Conservation (phyloP, 495 filamentous ascomycete genomes). For the Penicillium turbatum region DNA sequence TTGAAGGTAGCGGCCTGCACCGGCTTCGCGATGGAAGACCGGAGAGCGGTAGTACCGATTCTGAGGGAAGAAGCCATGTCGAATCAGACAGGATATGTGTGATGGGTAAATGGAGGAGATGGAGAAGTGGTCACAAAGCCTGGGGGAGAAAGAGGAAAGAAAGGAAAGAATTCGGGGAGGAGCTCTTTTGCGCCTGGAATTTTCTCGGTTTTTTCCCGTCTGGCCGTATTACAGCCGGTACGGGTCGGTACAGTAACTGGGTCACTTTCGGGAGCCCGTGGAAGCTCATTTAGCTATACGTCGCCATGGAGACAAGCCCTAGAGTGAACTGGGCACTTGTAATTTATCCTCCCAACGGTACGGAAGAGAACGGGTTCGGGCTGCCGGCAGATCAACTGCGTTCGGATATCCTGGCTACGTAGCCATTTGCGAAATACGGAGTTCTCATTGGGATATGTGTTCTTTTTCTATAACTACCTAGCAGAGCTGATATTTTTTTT, state of each 20-base stretch:
- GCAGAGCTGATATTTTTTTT: too few relatives aligned
- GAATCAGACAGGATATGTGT: conserved; percentile 31
- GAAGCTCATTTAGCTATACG: conserved; percentile 2
- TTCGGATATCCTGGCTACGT: conserved; percentile 8
- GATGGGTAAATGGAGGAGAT: conserved; percentile 26
- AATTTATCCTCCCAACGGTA: conserved; percentile 23
- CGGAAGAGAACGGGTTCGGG: conserved; percentile 16
- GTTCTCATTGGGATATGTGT: background rate
- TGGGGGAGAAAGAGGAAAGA: conserved; percentile 4
- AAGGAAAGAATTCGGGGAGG: conserved; percentile 28
- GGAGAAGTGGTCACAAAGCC: conserved; percentile 16
- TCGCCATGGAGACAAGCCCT: too few relatives aligned
- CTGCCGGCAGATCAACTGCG: conserved; percentile 23
- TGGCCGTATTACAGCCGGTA: conserved; percentile 41
- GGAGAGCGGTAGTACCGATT: conserved; percentile 69
- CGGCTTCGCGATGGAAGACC: conserved; percentile 60
- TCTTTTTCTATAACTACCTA: background rate
- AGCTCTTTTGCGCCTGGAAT: conserved; percentile 15
- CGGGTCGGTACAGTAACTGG: conserved; percentile 19
- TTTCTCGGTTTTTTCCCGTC: conserved; percentile 36
- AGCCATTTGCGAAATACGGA: background rate
- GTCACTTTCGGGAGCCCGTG: conserved; percentile 21
- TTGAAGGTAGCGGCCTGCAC: conserved; percentile 69
- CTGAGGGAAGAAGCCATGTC: conserved; percentile 78
- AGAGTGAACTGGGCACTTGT: background rate